Percentiles rank a stretch among this genome's conserved stretches.
Conservation (phyloP, 345 rosid species). For the Kandelia obovata region DNA sequence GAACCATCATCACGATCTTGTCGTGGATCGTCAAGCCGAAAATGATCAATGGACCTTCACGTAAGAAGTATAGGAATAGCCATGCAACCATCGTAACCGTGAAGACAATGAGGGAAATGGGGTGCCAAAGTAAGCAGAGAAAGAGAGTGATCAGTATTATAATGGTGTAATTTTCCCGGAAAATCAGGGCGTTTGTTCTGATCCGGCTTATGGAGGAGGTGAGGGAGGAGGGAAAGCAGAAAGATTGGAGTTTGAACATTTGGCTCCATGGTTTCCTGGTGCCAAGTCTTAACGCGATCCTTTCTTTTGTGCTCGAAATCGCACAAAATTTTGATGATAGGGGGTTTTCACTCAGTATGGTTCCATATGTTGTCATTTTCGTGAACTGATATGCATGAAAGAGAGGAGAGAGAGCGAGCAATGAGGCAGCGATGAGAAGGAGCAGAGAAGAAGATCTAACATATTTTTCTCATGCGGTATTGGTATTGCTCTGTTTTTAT, state of each 20-base stretch:
- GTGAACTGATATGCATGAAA: background rate
- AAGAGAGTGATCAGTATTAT: constrained; percentile 35
- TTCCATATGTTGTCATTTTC: constrained; percentile 49
- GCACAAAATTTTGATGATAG: constrained; percentile 18
- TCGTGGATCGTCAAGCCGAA: constrained; percentile 40
- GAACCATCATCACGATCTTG: constrained; percentile 27
- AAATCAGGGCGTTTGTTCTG: constrained; percentile 32
- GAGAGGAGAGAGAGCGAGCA: background rate
- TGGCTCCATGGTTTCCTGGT: constrained; percentile 55
- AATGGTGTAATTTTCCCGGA: constrained; percentile 46
- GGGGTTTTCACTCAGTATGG: constrained; percentile 36
- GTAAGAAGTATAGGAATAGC: constrained; percentile 51
- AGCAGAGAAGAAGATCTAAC: background rate
- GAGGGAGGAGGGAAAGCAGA: constrained; percentile 36
- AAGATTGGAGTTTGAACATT: constrained; percentile 37
- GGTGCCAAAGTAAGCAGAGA: constrained; percentile 54
- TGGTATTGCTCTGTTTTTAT: background rate
- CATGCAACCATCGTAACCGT: constrained; percentile 40
- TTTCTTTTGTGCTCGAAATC: constrained; percentile 38
- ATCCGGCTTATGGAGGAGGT: constrained; percentile 33
- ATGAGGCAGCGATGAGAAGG: background rate
- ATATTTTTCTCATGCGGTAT: no score
- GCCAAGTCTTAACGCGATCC: constrained; percentile 36
- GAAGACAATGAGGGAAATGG: constrained; percentile 43
- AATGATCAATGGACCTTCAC: constrained; percentile 41